Evolutionary conservation across 192 early-diverging fungal genomes (phyloP), one percentile per base, ranked within the genome.

Genomic region (Phlyctochytrium planicorne): DNA sequence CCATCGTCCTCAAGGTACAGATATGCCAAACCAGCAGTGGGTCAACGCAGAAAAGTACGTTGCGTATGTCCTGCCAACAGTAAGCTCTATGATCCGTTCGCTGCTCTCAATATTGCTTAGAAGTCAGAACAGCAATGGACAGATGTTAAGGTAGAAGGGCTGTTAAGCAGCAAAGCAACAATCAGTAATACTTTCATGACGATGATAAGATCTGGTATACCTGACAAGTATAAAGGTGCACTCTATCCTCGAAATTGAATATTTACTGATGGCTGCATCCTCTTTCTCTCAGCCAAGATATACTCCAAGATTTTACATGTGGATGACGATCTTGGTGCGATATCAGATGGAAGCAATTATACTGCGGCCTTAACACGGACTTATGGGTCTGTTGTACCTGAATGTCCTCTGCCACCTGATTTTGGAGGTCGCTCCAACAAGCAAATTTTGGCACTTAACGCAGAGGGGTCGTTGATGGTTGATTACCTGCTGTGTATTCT

Each of bases 341-440:
- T 33, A 79, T 76, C 77, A 25, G 76, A 80, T 47, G 80, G 78
- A 52, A 74, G 62, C 55, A 76, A 80, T 53, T 81, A 78, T 59
- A 71, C 76, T 29, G 30, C 68, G 1, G 80, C 74, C 1, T 34
- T 77, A 6, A 36, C 53, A 14, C 70, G 80, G 34, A 71, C 71
- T 20, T 69, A 80, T 61, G 80, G 80, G 10, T 32, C 63, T 14
- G 47, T 52, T 0, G 67, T 80, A 2, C 78, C 80, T 0, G 63
- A 74, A 23, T 35, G 69, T 34, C 79, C 79, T 2, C 31, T 80
- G 12, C 60, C 76, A 30, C 79, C 79, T 3, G 61, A 69, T 0
- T 81, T 81, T 62, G 80, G 80, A 30, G 80, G 80, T 2, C 52
- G 69, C 3, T 59, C 68, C 25, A 50, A 79, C 35, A 36, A 59